These are phyloP conservation scores for Blepharisma japonicum DNA, from an alignment of 73 alveolate species.

Conservation along the genomic window DNA sequence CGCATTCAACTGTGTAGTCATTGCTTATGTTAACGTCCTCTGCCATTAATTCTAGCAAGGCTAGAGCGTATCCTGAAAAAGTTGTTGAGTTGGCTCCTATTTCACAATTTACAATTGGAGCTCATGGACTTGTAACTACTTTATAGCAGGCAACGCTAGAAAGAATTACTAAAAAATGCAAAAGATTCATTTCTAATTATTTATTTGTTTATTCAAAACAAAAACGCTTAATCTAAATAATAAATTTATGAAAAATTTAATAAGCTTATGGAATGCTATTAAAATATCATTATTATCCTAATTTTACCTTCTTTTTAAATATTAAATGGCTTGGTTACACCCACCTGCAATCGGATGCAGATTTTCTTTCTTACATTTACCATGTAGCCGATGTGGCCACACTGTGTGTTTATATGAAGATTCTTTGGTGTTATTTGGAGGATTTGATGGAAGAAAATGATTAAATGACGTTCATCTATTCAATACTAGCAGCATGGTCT, in stretches of 20 bases:
- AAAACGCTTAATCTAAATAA: too few species aligned
- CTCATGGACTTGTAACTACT: constrained; percentile 23
- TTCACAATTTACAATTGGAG: constrained; percentile 23
- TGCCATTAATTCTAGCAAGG: not conserved
- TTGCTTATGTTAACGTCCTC: not conserved
- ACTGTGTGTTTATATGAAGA: not conserved
- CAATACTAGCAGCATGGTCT: constrained; percentile 17
- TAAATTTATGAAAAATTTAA: too few species aligned
- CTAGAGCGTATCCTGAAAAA: not conserved
- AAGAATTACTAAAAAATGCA: not conserved
- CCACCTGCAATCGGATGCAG: constrained; percentile 37
- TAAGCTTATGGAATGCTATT: too few species aligned
- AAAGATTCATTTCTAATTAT: too few species aligned
- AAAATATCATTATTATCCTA: too few species aligned
- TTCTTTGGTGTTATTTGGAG: constrained; percentile 13
- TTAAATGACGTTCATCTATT: constrained; percentile 24
- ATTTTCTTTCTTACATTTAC: constrained; percentile 30
- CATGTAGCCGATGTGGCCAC: constrained; percentile 35
- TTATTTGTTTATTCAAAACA: too few species aligned
- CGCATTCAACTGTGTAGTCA: constrained; percentile 7
- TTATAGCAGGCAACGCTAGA: constrained; percentile 5
- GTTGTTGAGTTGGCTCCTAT: not conserved
- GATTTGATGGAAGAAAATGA: constrained; percentile 31
- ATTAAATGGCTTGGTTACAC: constrained; percentile 34
- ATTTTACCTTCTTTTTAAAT: not conserved